Conservation (phyloP, 306 rosid genomes). For the Leucaena leucocephala region DNA sequence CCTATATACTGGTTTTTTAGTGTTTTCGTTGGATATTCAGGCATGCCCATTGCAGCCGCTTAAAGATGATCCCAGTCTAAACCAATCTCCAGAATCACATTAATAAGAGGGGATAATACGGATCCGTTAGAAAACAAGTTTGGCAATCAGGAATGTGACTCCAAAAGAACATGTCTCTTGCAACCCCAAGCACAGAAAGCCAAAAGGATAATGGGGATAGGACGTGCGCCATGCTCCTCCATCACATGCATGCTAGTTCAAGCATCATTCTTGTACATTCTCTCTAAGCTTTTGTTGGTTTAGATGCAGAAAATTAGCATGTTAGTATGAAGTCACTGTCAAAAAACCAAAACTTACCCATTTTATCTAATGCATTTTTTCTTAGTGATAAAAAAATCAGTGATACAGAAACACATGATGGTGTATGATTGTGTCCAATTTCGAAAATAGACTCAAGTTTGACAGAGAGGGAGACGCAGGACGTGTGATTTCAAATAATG, state of each 20-base stretch:
- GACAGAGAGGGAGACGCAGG: neutral
- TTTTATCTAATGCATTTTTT: neutral
- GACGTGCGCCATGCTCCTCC: no score
- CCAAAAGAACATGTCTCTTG: no score
- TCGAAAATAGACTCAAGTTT: neutral
- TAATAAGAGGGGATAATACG: no score
- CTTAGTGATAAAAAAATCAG: neutral
- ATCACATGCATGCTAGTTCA: neutral
- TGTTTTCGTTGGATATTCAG: conserved; percentile 60
- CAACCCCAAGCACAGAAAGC: no score
- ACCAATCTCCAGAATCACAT: neutral
- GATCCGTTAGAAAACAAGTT: no score
- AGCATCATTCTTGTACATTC: neutral
- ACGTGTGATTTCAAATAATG: neutral
- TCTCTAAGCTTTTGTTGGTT: neutral
- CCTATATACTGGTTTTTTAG: conserved; percentile 69
- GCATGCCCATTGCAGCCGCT: conserved; percentile 80
- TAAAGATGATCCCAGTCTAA: conserved; percentile 77
- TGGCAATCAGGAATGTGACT: no score
- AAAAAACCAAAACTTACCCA: neutral
- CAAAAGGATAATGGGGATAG: no score
- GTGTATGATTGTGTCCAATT: neutral
- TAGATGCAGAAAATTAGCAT: neutral
- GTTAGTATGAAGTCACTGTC: neutral
- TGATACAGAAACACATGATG: neutral